These are phyloP conservation scores for Quercus wislizeni DNA, from an alignment of 306 rosid species.

Conservation along the genomic window DNA sequence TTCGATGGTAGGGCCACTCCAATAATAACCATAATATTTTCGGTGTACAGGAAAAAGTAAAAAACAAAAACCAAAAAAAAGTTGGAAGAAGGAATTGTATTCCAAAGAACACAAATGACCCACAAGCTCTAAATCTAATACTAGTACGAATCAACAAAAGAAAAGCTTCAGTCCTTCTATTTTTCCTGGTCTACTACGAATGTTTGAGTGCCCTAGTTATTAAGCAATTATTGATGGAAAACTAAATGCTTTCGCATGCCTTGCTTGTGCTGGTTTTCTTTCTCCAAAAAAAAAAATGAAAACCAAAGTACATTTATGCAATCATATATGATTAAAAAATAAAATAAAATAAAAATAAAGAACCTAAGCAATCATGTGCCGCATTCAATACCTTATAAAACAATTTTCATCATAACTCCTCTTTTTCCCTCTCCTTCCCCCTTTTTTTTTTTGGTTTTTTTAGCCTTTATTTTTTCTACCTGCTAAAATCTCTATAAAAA, in stretches of 20 bases:
- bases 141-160: not conserved
- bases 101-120: not conserved
- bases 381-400: not conserved
- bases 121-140: not conserved
- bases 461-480: not conserved
- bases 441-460: rapidly evolving
- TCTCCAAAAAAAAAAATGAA: not conserved
- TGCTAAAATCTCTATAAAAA: no score
- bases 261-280: not conserved
- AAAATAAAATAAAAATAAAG: no score
- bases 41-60: not conserved
- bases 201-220: not conserved
- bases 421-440: not conserved
- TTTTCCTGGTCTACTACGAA: not conserved
- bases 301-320: not conserved
- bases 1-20: no score
- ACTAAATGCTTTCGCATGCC: not conserved
- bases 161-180: no score
- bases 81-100: not conserved
- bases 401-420: not conserved
- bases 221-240: not conserved
- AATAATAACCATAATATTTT: no score
- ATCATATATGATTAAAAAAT: not conserved
- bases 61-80: not conserved
- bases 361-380: not conserved